Base-by-base conservation (phyloP, 306 rosid species). In the Ochetophila trinervis region DNA sequence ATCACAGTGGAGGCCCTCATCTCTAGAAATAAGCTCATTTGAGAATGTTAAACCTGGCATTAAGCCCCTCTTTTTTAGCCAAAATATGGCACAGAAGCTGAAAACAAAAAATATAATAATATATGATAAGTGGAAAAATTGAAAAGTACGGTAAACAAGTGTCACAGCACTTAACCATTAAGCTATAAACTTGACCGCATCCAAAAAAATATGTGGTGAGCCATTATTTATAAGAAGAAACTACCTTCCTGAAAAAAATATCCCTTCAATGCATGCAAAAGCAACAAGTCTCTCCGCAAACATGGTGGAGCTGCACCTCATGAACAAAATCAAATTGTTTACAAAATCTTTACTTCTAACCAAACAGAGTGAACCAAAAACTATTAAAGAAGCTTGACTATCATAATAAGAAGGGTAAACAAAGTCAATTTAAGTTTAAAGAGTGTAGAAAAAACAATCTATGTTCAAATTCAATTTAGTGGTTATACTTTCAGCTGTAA, bases 11-110 rank as follows among this genome's bases (percentile, higher is more conserved):
- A 91, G 97, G 53, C 97, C 96, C 80, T 91, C 97, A 44, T 91
- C 97, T 76, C 97, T 88, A 63, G 97, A 91, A 66, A 91, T 88
- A 53, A 88, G 87, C 73, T 91, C 97, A 72, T 91, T 91, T 64
- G 96, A 88, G 80, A 88, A 91, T 61, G 96, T 85, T 79, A 91
- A 65, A 57, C 97, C 97, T 0, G 91, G 97, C 96, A 88, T 88
- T 74, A 86, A 22, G 68, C 90, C 95, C 65, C 97, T 85, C 80
- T 88, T 91, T 70, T 91, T 88, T 58, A 91, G 89, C 97, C 97
- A 91, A 71, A 91, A 91, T 74, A 91, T 91, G 84, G 97, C 88
- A 76, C 96, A 91, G 80, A 91, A 91, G 79, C 97, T 91, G 84
- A 82, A 65, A 65, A 40, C 65, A 61, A 40, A 53, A 78, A 53